Base-by-base conservation (phyloP, 495 filamentous ascomycete genomes). In the Copromyces sp. region DNA sequence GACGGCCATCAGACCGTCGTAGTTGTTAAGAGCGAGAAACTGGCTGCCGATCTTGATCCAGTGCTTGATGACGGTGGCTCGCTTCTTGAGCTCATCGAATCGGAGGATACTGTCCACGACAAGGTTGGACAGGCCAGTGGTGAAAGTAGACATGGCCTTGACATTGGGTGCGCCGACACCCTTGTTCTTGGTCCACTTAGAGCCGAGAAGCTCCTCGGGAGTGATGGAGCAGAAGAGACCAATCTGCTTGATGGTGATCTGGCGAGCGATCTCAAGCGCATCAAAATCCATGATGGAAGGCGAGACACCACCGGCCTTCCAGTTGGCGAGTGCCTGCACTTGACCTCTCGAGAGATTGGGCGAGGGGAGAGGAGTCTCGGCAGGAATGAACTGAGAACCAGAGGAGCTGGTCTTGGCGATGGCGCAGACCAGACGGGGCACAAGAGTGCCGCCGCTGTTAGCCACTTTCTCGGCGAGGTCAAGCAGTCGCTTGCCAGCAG, bases 21-120 rank as follows among this genome's bases (percentile, higher is more conserved):
- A 99, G 82, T 99, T 99, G 81, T 94, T 92, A 9, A 99, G 85
- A 73, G 93, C 90, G 12, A 96, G 84, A 77, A 94, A 97, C 74
- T 91, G 92, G 78, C 91, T 89, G 2, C 93, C 92, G 74, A 98
- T 92, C 85, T 99, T 99, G 71, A 97, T 93, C 96, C 96, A 99
- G 76, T 98, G 94, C 84, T 99, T 98, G 84, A 99, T 95, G 65
- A 94, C 90, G 2, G 86, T 79, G 3, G 96, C 95, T 41, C 96
- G 89, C 83, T 93, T 96, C 85, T 98, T 98, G 14, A 90, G 89
- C 81, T 98, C 96, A 69, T 93, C 88, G 38, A 91, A 85, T 70
- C 91, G 88, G 16, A 99, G 88, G 75, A 98, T 97, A 3, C 92
- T 97, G 80, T 98, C 96, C n/a, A 93, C 93, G 29, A 99, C 96